A percentile compares a stretch with the other conserved stretches of the same genome.
Evolutionary conservation across 768 basidiomycete genomes (phyloP).

Genomic region (Heimioporus sp.): DNA sequence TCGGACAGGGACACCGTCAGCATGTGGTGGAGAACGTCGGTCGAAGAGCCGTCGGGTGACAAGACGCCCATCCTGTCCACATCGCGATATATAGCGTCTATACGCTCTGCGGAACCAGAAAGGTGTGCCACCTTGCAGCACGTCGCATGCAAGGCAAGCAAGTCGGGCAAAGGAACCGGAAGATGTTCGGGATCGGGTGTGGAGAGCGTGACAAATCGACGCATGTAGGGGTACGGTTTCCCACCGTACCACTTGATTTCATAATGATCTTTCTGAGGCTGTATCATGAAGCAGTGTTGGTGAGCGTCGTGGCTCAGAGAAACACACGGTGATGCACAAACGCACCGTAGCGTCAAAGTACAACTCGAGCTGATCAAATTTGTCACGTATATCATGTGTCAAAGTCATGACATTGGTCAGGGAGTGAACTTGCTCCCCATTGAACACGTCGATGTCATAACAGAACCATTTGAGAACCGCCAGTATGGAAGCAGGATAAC

Average conservation of each 20-base stretch:
- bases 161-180: conserved; percentile 10
- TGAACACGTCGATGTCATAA: background rate
- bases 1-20: no score
- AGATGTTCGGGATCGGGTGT: conserved; percentile 2
- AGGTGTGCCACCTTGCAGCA: conserved; percentile 26
- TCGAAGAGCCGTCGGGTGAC: background rate
- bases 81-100: conserved; percentile 10
- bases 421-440: conserved; percentile 7
- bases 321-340: background rate
- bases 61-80: background rate
- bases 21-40: background rate
- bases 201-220: conserved; percentile 3
- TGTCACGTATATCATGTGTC: background rate
- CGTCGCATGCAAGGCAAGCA: conserved; percentile 21
- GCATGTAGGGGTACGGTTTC: background rate
- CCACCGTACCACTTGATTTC: conserved; percentile 1
- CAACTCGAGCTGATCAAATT: conserved; percentile 1
- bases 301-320: background rate
- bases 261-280: conserved; percentile 1
- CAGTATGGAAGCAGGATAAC: conserved; percentile 1
- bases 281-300: background rate
- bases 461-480: conserved; percentile 4
- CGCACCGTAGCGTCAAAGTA: conserved; percentile 8
- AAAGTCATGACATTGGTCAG: conserved; percentile 7
- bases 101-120: conserved; percentile 19